Evolutionary conservation across 2,329 filamentous ascomycete species (phyloP).

Genomic region (Mycosphaerelloides madeirae): DNA sequence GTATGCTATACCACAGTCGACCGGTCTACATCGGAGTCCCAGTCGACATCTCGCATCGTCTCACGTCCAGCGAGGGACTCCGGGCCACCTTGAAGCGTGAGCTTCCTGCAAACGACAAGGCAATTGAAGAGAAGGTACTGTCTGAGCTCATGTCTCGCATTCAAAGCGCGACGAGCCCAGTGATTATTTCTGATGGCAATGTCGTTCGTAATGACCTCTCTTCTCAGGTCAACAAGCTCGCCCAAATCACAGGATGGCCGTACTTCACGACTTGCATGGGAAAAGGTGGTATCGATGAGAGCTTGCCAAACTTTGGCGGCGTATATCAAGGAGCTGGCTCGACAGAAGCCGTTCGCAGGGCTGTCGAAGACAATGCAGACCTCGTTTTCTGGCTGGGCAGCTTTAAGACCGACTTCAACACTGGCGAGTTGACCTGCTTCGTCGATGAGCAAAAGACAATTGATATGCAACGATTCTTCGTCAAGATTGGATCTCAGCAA

Average conservation of each 20-base stretch:
- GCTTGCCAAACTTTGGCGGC: conserved; percentile 69
- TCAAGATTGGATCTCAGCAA: conserved; percentile 38
- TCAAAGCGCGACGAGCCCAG: conserved; percentile 5
- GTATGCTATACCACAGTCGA: conserved; percentile 20
- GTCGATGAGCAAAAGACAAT: conserved; percentile 23
- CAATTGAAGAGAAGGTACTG: conserved; percentile 4
- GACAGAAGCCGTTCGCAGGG: conserved; percentile 54
- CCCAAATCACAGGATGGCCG: conserved; percentile 12
- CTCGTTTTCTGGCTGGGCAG: conserved; percentile 16
- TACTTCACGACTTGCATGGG: conserved; percentile 83
- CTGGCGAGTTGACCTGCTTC: conserved; percentile 28
- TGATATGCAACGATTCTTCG: conserved; percentile 54
- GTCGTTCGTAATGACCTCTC: conserved; percentile 12
- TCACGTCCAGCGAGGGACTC: conserved; percentile 7
- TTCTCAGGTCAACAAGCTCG: conserved; percentile 13
- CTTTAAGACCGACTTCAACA: conserved; percentile 26
- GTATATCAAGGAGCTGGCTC: conserved; percentile 80
- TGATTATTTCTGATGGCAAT: conserved; percentile 25
- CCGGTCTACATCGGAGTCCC: conserved; percentile 27
- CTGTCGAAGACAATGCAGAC: conserved; percentile 22
- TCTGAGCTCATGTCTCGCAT: not conserved
- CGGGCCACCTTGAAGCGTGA: conserved; percentile 7
- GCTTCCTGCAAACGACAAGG: conserved; percentile 6
- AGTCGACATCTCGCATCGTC: conserved; percentile 19
- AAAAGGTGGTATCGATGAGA: conserved; percentile 77